These are phyloP conservation scores for Ceratocystis huliohia DNA, from an alignment of 2,329 filamentous ascomycete genomes.

Conservation along the genomic window DNA sequence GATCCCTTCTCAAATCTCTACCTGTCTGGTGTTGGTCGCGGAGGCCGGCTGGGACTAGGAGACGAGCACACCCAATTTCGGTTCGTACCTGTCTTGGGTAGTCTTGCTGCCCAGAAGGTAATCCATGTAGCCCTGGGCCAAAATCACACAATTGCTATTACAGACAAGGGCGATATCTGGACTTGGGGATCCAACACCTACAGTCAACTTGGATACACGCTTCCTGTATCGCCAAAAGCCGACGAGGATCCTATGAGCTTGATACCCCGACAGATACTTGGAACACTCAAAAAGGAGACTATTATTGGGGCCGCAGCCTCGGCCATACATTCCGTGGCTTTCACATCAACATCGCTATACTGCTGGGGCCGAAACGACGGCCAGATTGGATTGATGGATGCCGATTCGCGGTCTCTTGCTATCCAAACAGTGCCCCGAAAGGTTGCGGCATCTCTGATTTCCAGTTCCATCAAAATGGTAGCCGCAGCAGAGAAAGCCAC, in stretches of 20 bases:
- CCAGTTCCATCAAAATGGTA: constrained; percentile 59
- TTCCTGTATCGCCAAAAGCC: constrained; percentile 52
- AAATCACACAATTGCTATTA: constrained; percentile 79
- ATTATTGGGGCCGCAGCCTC: constrained; percentile 79
- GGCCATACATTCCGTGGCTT: constrained; percentile 78
- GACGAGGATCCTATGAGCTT: constrained; percentile 77
- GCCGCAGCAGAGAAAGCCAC: constrained; percentile 87
- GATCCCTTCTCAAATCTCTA: constrained; percentile 86
- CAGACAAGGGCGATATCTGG: constrained; percentile 77
- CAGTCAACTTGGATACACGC: constrained; percentile 72
- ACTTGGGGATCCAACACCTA: constrained; percentile 85
- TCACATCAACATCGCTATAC: constrained; percentile 68
- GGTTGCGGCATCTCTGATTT: constrained; percentile 74
- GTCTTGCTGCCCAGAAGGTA: constrained; percentile 61
- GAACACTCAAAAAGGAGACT: constrained; percentile 72
- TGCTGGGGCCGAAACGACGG: constrained; percentile 94
- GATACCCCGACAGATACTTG: constrained; percentile 78
- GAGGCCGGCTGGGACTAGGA: constrained; percentile 76
- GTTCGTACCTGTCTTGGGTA: constrained; percentile 69
- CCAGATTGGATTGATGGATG: constrained; percentile 86
- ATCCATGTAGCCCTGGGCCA: constrained; percentile 72
- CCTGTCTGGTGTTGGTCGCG: constrained; percentile 80
- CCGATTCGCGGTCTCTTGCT: constrained; percentile 81
- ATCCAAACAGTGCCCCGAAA: constrained; percentile 71
- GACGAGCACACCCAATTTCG: constrained; percentile 82